Evolutionary conservation across 2,329 filamentous ascomycete species (phyloP), one percentile per base, ranked within the genome.

Genomic region (Neofusicoccum parvum): DNA sequence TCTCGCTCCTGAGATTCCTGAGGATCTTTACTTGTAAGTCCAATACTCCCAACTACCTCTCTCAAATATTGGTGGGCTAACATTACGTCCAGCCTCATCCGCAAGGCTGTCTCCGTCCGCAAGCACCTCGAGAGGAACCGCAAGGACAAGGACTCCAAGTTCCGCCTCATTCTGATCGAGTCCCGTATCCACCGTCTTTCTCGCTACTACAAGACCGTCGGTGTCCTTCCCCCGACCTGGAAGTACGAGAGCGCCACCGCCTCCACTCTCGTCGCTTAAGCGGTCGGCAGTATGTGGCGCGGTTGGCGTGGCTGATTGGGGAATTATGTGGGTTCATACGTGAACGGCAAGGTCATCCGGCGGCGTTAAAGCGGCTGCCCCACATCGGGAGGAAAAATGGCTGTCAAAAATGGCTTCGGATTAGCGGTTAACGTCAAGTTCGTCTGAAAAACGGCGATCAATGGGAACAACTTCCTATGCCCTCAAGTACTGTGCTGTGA

Each of bases 41-140:
- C 92, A 97, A 11, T 34, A 17, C 32, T n/a, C 15, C 72, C 39
- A 34, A 14, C 27, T 32, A 32, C 27, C 27, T 15, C 20, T 12
- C 17, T 9, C 27, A 6, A 37, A 37, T 20, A n/a, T 27, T 54
- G 12, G 34, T 64, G n/a, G 36, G 45, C 37, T 53, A 49, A 43
- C 66, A 53, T 20, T 23, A 43, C 32, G 9, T 53, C 11, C n/a
- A 60, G 56, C 56, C 56, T 60, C 41, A 60, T 60, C 56, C 56
- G 56, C 56, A 60, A 95, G 93, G 94, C 94, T 76, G 94, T 97
- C 77, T 91, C 94, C 80, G 95, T 99, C 86, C 94, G 95, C 87
- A 99, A 99, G 92, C 96, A 99, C 86, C 92, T 99, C 75, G 93
- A 97, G 90, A 92, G 92, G 85, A 99, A 99, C 91, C 94, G 95